Evolutionary conservation across 2,329 filamentous ascomycete genomes (phyloP).

Genomic region (Scedosporium apiospermum): DNA sequence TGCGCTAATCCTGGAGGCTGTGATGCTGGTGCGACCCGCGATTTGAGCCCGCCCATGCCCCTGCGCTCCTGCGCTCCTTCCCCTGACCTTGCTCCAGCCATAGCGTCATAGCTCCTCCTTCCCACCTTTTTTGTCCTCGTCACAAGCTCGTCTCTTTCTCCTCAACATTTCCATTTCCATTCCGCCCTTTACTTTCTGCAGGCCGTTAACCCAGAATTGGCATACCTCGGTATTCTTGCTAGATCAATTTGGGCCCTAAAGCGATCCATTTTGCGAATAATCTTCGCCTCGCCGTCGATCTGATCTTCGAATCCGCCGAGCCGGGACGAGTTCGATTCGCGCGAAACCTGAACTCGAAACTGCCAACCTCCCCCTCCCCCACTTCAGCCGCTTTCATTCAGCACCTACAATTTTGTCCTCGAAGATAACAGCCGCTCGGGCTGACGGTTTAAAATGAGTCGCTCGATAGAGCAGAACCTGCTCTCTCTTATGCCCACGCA

Average conservation of each 20-base stretch:
- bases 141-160: too few species aligned
- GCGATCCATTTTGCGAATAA: background rate
- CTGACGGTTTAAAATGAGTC: slow-evolving; percentile 49
- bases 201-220: too few species aligned
- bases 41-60: too few species aligned
- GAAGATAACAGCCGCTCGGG: too few species aligned
- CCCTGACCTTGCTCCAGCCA: background rate
- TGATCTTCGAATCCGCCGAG: background rate
- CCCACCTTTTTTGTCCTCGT: background rate
- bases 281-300: background rate
- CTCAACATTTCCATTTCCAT: too few species aligned
- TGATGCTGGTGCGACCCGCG: background rate
- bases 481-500: slow-evolving; percentile 66
- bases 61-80: too few species aligned
- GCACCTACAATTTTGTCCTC: background rate
- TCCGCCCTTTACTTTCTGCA: too few species aligned
- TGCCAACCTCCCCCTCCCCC: background rate
- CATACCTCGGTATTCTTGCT: background rate
- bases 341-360: background rate
- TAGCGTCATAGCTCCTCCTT: background rate
- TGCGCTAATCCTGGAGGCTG: background rate
- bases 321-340: background rate
- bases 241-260: background rate
- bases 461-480: slow-evolving; percentile 63
- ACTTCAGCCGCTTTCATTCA: background rate